A percentile compares a stretch with the other conserved stretches of the same genome.
phyloP scores from a whole-genome alignment of 2,329 filamentous ascomycete genomes.

The Colletotrichum chlorophyti region DNA sequence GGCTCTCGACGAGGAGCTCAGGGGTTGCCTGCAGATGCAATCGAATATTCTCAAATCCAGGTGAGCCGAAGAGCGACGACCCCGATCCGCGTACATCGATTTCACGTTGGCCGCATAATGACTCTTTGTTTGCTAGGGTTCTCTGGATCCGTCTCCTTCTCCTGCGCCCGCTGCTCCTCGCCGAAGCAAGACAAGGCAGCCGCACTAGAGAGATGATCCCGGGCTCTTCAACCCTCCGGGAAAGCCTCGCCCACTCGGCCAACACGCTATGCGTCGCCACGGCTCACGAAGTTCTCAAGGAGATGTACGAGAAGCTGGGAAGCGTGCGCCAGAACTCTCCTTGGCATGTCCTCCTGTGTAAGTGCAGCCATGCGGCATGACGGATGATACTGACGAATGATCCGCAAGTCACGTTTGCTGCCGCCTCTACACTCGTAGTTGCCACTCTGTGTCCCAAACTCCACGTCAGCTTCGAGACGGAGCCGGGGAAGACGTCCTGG shows the following conservation, averaged over 20 bases:
- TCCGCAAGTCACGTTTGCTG: not conserved
- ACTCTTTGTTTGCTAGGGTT: rapidly evolving
- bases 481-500: not conserved
- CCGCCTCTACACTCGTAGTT: not conserved
- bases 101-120: too few species aligned
- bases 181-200: not conserved
- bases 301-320: not conserved
- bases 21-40: constrained; percentile 3
- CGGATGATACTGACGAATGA: too few species aligned
- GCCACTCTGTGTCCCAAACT: not conserved
- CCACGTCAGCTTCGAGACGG: not conserved
- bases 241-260: not conserved
- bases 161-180: not conserved
- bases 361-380: too few species aligned
- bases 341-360: constrained; percentile 13
- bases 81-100: too few species aligned
- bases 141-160: constrained; percentile 4
- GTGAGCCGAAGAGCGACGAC: too few species aligned
- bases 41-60: constrained; percentile 14
- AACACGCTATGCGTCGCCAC: constrained; percentile 7
- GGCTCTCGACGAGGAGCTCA: not conserved
- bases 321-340: constrained; percentile 9
- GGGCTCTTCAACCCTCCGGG: not conserved
- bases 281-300: constrained; percentile 1
- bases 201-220: not conserved